Evolutionary conservation across 495 filamentous ascomycete species (phyloP).

Genomic region (Polyplosphaeria fusca): DNA sequence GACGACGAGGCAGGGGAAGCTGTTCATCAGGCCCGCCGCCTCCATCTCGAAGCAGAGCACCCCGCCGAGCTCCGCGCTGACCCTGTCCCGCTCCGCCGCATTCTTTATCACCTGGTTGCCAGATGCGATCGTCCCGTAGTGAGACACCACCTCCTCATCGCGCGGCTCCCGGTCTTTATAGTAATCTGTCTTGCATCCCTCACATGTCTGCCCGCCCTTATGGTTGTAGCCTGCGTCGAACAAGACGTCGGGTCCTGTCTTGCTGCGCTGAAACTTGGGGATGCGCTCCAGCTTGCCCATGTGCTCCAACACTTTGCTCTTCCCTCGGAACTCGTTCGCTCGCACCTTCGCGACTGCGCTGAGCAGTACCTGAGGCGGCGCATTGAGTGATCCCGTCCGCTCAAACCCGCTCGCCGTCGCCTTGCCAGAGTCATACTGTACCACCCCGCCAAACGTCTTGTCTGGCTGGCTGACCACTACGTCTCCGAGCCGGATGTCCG

Average conservation of each 20-base stretch:
- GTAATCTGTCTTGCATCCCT: not conserved
- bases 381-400: not conserved
- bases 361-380: not conserved
- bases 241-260: not conserved
- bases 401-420: not conserved
- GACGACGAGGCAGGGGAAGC: conserved; percentile 13
- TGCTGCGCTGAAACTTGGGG: too few species aligned
- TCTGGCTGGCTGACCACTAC: conserved; percentile 41
- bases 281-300: too few species aligned
- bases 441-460: conserved; percentile 32
- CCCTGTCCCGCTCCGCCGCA: conserved; percentile 8
- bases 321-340: not conserved
- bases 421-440: conserved; percentile 36
- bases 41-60: conserved; percentile 22
- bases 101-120: conserved; percentile 43
- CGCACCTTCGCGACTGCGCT: not conserved
- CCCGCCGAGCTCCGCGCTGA: conserved; percentile 1
- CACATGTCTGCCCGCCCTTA: not conserved
- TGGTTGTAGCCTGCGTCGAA: not conserved
- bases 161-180: not conserved
- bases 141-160: too few species aligned
- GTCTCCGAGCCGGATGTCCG: conserved; percentile 47
- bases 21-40: conserved; percentile 4
- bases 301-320: not conserved
- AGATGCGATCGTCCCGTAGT: conserved; percentile 46